Evolutionary conservation across 2,329 filamentous ascomycete genomes (phyloP), one percentile per base, ranked within the genome.

Genomic region (Triangularia setosa): DNA sequence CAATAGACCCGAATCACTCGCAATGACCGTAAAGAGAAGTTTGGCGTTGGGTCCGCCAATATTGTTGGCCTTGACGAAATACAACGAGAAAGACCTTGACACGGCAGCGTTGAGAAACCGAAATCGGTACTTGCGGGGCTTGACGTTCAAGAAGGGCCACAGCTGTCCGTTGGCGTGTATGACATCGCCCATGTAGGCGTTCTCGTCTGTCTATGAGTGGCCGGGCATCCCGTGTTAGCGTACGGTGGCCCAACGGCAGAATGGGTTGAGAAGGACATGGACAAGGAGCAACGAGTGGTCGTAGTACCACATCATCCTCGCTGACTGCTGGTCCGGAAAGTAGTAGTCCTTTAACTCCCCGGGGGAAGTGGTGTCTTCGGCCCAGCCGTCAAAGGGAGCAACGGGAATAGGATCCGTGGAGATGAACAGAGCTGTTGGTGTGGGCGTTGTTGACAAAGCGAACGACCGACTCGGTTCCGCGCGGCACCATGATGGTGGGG

Each of bases 311-410:
- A 86, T 76, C 0, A 82, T 78, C 40, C 84, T 78, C 1, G 79
- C 82, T 44, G 76, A 78, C 70, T 86, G 80, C 14, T 72, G 75
- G 70, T 87, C 87, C 9, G 84, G 84, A 68, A 85, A 88, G 72
- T 86, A 87, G 72, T 87, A 87, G 66, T 87, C 85, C 72, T 87
- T 87, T 73, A 81, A 85, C 69, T 87, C 74, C 0, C 83, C 82
- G 0, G 80, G 78, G 0, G 73, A 57, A 0, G 81, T 81, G n/a
- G 78, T 75, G 65, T 84, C 82, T 58, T 77, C 77, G 4, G 81
- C 81, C 79, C 80, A 83, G 0, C 81, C 81, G 67, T 84, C 82
- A 59, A 79, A 82, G 6, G 79, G 79, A 11, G 80, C 76, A 7
- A n/a, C 79, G 75, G 33, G 80, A 80, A 44, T 78, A 83, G 12